Evolutionary conservation across 148 eudicot genomes (phyloP).

Genomic region (Chenopodium album): DNA sequence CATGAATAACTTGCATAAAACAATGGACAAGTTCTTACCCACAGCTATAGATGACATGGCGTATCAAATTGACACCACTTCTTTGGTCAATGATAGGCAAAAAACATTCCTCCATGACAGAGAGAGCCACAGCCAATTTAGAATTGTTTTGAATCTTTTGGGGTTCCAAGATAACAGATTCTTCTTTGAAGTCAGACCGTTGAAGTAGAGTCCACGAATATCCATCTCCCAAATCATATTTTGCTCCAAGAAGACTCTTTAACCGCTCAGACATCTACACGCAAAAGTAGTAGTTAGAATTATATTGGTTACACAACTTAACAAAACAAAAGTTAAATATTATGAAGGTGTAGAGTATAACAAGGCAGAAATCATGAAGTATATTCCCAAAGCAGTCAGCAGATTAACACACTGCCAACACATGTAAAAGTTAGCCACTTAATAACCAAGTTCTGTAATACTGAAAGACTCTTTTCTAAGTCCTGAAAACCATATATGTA

Average conservation of each 20-base stretch:
- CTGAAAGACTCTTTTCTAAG: neutral
- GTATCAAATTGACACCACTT: conserved; percentile 72
- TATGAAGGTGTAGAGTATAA: neutral
- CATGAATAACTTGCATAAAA: neutral
- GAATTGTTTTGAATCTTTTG: conserved; percentile 64
- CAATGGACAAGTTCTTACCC: conserved; percentile 54
- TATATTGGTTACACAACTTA: neutral
- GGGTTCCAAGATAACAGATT: conserved; percentile 29
- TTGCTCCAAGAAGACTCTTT: conserved; percentile 59
- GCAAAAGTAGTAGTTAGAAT: neutral
- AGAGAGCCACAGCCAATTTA: conserved; percentile 79
- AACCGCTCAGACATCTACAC: conserved; percentile 57
- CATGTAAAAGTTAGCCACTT: too few species aligned
- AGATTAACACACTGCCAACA: neutral
- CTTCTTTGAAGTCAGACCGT: conserved; percentile 45
- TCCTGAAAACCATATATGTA: neutral
- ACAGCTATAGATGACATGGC: conserved; percentile 70
- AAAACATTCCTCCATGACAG: conserved; percentile 91
- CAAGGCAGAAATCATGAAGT: neutral
- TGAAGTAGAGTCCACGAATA: conserved; percentile 75
- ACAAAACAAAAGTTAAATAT: neutral
- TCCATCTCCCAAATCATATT: conserved; percentile 66
- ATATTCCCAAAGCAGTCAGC: neutral
- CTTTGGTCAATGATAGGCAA: conserved; percentile 81
- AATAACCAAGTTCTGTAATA: neutral